Evolutionary conservation across 768 basidiomycete genomes (phyloP).

Genomic region (Suillus subaureus): DNA sequence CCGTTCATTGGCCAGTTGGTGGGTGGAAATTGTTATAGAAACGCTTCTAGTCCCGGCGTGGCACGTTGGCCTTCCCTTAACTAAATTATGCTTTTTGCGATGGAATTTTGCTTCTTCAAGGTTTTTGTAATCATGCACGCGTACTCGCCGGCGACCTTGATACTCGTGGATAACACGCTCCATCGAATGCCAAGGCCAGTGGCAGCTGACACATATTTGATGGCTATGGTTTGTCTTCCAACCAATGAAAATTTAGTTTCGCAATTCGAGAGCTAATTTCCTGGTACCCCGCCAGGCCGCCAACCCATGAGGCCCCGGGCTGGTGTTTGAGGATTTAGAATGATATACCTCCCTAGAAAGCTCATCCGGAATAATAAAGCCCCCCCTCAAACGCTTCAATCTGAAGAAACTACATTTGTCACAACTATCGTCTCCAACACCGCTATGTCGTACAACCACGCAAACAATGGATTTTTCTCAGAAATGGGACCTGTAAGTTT

Average conservation of each 20-base stretch:
- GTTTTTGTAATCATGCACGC: not conserved
- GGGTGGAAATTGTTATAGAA: not conserved
- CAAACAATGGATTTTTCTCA: not conserved
- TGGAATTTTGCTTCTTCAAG: not conserved
- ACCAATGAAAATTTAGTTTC: not conserved
- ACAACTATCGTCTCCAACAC: not conserved
- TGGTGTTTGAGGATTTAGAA: not conserved
- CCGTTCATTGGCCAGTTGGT: not conserved
- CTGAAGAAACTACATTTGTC: not conserved
- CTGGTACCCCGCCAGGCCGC: not conserved
- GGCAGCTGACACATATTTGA: not conserved
- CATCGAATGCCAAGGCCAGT: not conserved
- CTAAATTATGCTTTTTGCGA: not conserved
- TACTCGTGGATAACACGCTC: not conserved
- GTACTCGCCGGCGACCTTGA: not conserved
- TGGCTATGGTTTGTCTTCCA: not conserved
- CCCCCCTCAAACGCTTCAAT: not conserved
- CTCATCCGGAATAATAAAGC: not conserved
- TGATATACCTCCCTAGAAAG: not conserved
- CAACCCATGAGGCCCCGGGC: not conserved
- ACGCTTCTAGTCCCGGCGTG: not conserved
- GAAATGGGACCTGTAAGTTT: not conserved
- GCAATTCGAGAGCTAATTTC: accelerated
- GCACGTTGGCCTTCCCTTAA: not conserved
- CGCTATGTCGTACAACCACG: not conserved